Evolutionary conservation across 805 yeast genomes (phyloP), one percentile per base, ranked within the genome.

Genomic region (Barnettozyma sp.): DNA sequence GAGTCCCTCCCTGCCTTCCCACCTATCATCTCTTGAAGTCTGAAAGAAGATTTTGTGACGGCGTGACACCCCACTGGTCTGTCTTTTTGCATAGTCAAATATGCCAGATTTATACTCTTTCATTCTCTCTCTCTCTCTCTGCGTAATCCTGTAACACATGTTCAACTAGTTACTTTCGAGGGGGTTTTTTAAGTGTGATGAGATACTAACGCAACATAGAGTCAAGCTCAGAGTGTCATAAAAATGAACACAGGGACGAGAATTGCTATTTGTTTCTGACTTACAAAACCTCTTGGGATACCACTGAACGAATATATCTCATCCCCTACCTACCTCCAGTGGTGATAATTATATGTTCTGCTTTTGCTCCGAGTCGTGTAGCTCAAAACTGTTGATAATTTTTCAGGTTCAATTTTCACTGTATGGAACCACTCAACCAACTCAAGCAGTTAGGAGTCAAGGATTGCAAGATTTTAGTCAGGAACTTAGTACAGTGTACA

Each of bases 191-290:
- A n/a, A n/a, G 46, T 36, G 69, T 79, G 88, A 80, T 80, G 88
- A 80, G 71, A 78, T 74, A 66, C 63, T 59, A 67, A 74, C 72
- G 82, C 78, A 75, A 77, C 83, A 78, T 78, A 78, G 88, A 80
- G 88, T 80, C 88, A 80, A 80, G 88, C 87, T 80, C 88, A 70
- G 84, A 79, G 80, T 67, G 59, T 53, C 39, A 35, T n/a, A n/a
- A n/a, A n/a, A n/a, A 44, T 48, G 54, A 54, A 50, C 47, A 54
- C 65, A 41, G 60, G 73, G 88, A 80, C 76, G 87, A 80, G 83
- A 77, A 59, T 74, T 78, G 83, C 83, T 69, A 43, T 44, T 34
- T 21, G 26, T 27, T 41, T 43, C 52, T 49, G 52, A 46, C 31
- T 38, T 20, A 34, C n/a, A n/a, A n/a, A n/a, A n/a, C n/a, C n/a